Conservation (phyloP, 2,329 filamentous ascomycete genomes). For the Epichloe festucae region DNA sequence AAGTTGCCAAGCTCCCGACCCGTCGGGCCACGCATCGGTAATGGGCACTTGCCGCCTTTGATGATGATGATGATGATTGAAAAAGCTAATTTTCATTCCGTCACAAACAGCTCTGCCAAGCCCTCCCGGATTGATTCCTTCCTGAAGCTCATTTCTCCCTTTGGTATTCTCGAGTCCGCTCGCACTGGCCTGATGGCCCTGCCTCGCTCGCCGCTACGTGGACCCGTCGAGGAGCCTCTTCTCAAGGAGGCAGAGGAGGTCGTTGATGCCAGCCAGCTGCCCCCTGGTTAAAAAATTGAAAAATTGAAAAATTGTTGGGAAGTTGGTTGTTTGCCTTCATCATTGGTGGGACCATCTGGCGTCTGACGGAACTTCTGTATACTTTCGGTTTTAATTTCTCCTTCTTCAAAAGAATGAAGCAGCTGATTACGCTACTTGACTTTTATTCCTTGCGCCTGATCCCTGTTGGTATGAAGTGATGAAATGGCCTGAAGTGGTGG, state of each 20-base stretch:
- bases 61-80: too few species aligned
- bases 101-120: constrained; percentile 61
- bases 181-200: constrained; percentile 94
- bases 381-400: background rate
- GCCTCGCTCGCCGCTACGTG: constrained; percentile 78
- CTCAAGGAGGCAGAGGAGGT: constrained; percentile 85
- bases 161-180: constrained; percentile 92
- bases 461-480: constrained; percentile 29
- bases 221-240: constrained; percentile 53
- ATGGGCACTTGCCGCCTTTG: too few species aligned
- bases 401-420: background rate
- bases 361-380: constrained; percentile 7
- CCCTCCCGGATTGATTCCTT: constrained; percentile 90
- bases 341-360: constrained; percentile 4
- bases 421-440: constrained; percentile 4
- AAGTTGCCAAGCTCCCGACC: constrained; percentile 28
- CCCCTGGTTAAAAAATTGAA: constrained; percentile 54
- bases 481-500: background rate
- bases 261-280: constrained; percentile 91
- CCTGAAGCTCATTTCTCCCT: constrained; percentile 87
- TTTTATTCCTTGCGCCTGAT: constrained; percentile 3
- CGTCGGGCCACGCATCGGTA: too few species aligned
- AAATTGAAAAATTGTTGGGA: too few species aligned
- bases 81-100: background rate
- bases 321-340: background rate